Conservation (phyloP, 1,284 basidiomycete species). For the Pseudozyma hubeiensis region DNA sequence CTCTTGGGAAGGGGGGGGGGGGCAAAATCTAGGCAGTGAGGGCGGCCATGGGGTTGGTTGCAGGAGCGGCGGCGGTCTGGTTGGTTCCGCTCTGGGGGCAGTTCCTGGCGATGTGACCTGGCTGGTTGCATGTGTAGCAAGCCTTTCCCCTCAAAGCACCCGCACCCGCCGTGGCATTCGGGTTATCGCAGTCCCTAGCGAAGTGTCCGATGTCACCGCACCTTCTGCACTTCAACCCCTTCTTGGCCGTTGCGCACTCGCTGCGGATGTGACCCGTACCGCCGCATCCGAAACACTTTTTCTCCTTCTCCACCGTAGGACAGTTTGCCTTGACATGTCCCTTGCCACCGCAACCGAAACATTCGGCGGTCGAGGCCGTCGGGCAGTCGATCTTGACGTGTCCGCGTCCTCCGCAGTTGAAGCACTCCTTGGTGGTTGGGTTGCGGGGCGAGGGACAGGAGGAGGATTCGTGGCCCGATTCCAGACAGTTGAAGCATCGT, state of each 20-base stretch:
- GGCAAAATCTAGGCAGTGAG: slow-evolving; percentile 27
- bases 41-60: slow-evolving; percentile 28
- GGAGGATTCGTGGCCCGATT: slow-evolving; percentile 45
- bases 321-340: slow-evolving; percentile 31
- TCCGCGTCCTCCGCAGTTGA: slow-evolving; percentile 47
- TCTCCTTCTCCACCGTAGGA: slow-evolving; percentile 6
- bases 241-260: slow-evolving; percentile 4
- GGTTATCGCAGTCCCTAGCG: not conserved
- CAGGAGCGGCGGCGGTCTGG: slow-evolving; percentile 23
- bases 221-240: slow-evolving; percentile 25
- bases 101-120: slow-evolving; percentile 29
- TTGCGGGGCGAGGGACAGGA: slow-evolving; percentile 45
- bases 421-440: slow-evolving; percentile 52
- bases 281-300: slow-evolving; percentile 24
- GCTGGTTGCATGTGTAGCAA: not conserved
- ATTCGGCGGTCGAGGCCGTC: slow-evolving; percentile 9
- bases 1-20: not conserved
- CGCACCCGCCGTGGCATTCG: not conserved
- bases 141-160: not conserved
- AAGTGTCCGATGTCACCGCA: slow-evolving; percentile 44
- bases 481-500: slow-evolving; percentile 55
- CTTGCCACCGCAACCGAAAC: slow-evolving; percentile 27
- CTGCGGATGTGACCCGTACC: slow-evolving; percentile 18
- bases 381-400: slow-evolving; percentile 51
- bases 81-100: slow-evolving; percentile 29